Percentiles rank a stretch among this genome's conserved stretches.
Conservation (phyloP, 2,329 filamentous ascomycete genomes). For the Biscogniauxia sp. region DNA sequence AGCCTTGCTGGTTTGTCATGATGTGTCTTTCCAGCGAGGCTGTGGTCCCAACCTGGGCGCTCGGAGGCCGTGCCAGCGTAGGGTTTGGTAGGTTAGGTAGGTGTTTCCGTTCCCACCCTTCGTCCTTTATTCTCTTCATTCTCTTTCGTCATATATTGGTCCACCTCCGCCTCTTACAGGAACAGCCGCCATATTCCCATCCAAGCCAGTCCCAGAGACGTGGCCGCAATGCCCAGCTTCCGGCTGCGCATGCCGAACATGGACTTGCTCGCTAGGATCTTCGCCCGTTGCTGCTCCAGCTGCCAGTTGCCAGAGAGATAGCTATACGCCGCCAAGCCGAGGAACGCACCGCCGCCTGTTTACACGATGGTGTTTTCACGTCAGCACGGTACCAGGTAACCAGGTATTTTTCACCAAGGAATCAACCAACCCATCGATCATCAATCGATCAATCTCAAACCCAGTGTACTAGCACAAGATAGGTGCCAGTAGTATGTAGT, state of each 20-base stretch:
- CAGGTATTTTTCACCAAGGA: too few species aligned
- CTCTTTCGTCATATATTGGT: background rate
- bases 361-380: background rate
- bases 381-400: constrained; percentile 2
- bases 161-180: constrained; percentile 37
- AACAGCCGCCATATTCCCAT: constrained; percentile 69
- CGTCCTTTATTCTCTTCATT: too few species aligned
- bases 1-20: background rate
- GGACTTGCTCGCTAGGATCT: constrained; percentile 66
- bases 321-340: constrained; percentile 74
- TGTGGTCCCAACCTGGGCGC: background rate
- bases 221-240: constrained; percentile 62
- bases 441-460: too few species aligned
- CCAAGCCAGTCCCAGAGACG: constrained; percentile 66
- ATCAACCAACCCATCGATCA: too few species aligned
- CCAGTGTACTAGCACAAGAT: too few species aligned
- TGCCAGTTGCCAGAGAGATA: constrained; percentile 73
- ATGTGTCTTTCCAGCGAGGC: background rate
- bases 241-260: constrained; percentile 72
- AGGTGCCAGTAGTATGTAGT: background rate
- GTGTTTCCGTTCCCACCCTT: background rate
- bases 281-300: constrained; percentile 62
- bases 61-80: background rate
- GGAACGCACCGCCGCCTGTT: constrained; percentile 70
- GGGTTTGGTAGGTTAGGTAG: background rate